Base-by-base conservation (phyloP, 108 stramenopile species). In the Pseudonitzschia delicatissima region DNA sequence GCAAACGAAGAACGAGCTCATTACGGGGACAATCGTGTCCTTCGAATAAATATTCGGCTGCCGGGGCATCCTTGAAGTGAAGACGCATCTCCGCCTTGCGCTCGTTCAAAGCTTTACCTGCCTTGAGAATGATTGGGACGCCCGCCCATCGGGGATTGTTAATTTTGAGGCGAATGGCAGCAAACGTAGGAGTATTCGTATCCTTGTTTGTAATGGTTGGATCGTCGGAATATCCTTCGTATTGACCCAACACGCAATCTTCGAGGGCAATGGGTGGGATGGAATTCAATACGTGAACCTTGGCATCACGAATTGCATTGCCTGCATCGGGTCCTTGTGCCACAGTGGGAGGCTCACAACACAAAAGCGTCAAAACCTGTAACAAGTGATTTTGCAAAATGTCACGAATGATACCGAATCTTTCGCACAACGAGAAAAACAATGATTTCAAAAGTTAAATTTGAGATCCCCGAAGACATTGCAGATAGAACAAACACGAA, bases 61-160 rank as follows among this genome's bases (percentile, higher is more conserved):
- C 93, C 7, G 92, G 87, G 21, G 88, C 90, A 45, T 87, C 83
- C 70, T 91, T 92, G 73, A 99, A 96, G 67, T 97, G 97, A 62
- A 99, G 80, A 7, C 98, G 86, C 72, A 96, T 85, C 68, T 96
- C 98, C 5, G 96, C 95, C 82, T 97, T 97, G 31, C 94, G 80
- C 72, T 98, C 96, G 66, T 98, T 87, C 39, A 98, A 73, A 1
- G 97, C 97, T 63, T 97, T 97, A 20, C 98, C 98, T 0, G 96
- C 96, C 76, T 97, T 97, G 57, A 99, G 73, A 49, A 99, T 95
- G 69, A 98, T 89, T 11, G 98, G 98, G 12, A 99, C 98, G 34
- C 97, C 97, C 13, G 85, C 77, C 98, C 98, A 99, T 20, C 97
- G 84, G 8, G 86, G 94, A 67, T 93, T 99, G 71, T 97, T 87